These are phyloP conservation scores for Anthoceros angustus DNA, from an alignment of 225 moss, liverwort and hornwort genomes.

Conservation along the genomic window DNA sequence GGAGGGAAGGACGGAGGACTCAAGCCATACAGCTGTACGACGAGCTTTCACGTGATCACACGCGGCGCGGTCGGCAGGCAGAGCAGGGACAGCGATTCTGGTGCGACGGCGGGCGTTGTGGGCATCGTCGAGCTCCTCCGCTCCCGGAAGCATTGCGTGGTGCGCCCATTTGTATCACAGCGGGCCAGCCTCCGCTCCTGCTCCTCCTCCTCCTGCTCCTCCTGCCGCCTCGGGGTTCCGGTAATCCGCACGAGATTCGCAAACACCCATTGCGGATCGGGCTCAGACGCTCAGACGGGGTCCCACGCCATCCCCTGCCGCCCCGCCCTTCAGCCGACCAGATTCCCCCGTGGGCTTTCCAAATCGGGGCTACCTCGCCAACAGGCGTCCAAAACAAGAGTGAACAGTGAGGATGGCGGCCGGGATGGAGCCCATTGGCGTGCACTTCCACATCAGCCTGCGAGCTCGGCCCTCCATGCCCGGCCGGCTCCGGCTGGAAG, in stretches of 20 bases:
- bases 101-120: no score
- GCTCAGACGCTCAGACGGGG: neutral
- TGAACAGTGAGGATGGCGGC: no score
- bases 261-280: neutral
- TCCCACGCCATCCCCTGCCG: neutral
- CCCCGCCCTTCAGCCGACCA: neutral
- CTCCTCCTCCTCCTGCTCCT: neutral
- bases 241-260: neutral
- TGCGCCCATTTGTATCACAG: constrained; percentile 2
- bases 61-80: no score
- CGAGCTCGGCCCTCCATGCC: no score
- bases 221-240: neutral
- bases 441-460: no score
- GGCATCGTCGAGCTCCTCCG: neutral
- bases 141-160: neutral
- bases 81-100: no score
- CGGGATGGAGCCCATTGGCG: no score
- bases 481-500: no score
- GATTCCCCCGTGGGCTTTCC: neutral
- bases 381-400: no score
- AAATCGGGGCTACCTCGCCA: no score
- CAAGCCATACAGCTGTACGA: no score
- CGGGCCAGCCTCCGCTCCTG: neutral
- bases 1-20: neutral
- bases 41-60: no score